These are phyloP conservation scores for Amanita inopinata DNA, from an alignment of 768 basidiomycete genomes.

Conservation along the genomic window DNA sequence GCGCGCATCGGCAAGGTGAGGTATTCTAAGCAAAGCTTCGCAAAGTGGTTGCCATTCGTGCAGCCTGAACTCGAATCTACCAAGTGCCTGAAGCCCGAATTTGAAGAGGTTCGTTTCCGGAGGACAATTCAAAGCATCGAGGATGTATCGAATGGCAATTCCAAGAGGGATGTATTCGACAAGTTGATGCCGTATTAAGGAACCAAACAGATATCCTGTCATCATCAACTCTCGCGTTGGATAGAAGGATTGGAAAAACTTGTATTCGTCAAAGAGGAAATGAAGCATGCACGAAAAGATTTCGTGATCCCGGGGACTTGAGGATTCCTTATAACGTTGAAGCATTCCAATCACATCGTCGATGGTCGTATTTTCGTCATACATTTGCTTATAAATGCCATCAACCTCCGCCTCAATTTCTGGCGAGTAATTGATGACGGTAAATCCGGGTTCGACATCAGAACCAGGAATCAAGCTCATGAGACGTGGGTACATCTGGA, in stretches of 20 bases:
- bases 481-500: constrained; percentile 92
- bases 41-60: constrained; percentile 91
- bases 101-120: constrained; percentile 91
- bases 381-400: constrained; percentile 96
- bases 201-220: constrained; percentile 95
- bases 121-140: constrained; percentile 86
- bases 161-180: constrained; percentile 92
- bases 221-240: constrained; percentile 90
- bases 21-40: constrained; percentile 78
- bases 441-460: constrained; percentile 85
- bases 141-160: constrained; percentile 93
- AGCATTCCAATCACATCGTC: constrained; percentile 90
- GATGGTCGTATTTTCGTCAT: constrained; percentile 87
- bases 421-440: constrained; percentile 76
- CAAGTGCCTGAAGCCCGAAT: constrained; percentile 88
- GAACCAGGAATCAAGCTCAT: constrained; percentile 86
- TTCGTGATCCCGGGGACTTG: constrained; percentile 81
- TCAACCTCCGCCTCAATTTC: constrained; percentile 94
- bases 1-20: constrained; percentile 75
- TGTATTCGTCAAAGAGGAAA: constrained; percentile 99
- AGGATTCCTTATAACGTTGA: constrained; percentile 75
- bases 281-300: constrained; percentile 99
- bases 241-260: constrained; percentile 96
- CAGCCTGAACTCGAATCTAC: constrained; percentile 79
- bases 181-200: constrained; percentile 87